Conservation (phyloP, 371 early-diverging fungal species). For the Vittaforma corneae region DNA sequence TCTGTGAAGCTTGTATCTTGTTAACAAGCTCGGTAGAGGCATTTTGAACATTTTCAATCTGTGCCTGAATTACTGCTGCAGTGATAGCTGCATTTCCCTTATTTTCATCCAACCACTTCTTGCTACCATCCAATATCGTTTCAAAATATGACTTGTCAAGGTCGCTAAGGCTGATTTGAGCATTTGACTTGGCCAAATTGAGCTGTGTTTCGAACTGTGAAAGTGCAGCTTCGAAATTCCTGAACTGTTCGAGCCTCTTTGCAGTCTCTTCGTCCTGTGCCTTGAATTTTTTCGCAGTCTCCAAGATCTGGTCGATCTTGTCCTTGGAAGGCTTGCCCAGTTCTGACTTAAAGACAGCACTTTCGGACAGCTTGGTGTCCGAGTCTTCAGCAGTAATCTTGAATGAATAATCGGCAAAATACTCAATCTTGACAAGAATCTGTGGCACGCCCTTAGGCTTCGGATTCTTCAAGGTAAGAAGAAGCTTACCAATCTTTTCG, state of each 20-base stretch:
- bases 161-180: background rate
- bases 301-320: background rate
- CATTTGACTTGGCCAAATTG: background rate
- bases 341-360: background rate
- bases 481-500: conserved; percentile 33
- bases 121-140: background rate
- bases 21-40: background rate
- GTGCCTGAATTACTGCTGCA: background rate
- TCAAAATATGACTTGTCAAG: background rate
- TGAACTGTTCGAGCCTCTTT: background rate
- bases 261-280: background rate
- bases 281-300: conserved; percentile 1
- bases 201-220: background rate
- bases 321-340: background rate
- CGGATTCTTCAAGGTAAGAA: conserved; percentile 23
- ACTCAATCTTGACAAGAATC: conserved; percentile 37
- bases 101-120: background rate
- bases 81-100: background rate
- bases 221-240: background rate
- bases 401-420: conserved; percentile 30
- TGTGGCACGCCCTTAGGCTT: conserved; percentile 42
- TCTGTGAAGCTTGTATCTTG: background rate
- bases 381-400: conserved; percentile 43
- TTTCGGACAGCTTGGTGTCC: conserved; percentile 4
- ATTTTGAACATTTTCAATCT: background rate